Percentiles rank a stretch among this genome's conserved stretches.
phyloP scores from a whole-genome alignment of 345 rosid species.

The Citrus medica region DNA sequence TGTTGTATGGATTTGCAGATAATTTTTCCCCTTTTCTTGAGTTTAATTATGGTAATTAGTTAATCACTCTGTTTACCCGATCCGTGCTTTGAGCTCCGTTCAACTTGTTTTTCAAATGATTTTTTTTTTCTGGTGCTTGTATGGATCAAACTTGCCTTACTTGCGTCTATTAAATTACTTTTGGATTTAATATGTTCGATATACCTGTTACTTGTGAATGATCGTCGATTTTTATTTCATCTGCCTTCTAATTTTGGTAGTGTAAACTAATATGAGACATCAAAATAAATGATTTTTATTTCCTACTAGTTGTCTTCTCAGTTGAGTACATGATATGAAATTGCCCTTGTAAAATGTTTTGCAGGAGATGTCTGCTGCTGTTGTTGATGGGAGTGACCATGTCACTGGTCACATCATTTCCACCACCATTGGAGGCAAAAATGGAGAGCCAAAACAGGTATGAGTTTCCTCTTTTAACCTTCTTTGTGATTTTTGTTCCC shows the following conservation, averaged over 20 bases:
- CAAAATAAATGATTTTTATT: not conserved
- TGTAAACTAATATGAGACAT: not conserved
- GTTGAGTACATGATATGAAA: not conserved
- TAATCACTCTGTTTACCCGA: slow-evolving; percentile 1
- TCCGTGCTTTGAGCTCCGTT: slow-evolving; percentile 4
- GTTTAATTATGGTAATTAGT: not conserved
- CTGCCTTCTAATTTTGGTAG: not conserved
- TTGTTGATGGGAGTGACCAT: slow-evolving; percentile 62
- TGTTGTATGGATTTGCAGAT: not conserved
- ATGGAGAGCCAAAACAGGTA: slow-evolving; percentile 91
- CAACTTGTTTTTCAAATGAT: not conserved
- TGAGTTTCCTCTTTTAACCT: not conserved
- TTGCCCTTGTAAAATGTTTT: slow-evolving; percentile 5
- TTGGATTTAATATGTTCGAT: not conserved
- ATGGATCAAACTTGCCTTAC: not conserved
- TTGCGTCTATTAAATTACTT: no score
- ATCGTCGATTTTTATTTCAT: not conserved
- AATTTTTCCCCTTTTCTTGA: not conserved
- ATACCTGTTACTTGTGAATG: not conserved
- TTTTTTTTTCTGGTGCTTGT: not conserved
- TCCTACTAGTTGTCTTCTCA: not conserved
- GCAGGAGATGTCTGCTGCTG: slow-evolving; percentile 74
- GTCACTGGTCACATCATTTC: slow-evolving; percentile 90
- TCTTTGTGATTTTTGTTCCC: not conserved
- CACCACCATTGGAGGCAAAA: slow-evolving; percentile 87